Percentiles rank a stretch among this genome's conserved stretches.
Evolutionary conservation across 2,329 filamentous ascomycete genomes (phyloP).

Genomic region (Stenocarpella maydis): DNA sequence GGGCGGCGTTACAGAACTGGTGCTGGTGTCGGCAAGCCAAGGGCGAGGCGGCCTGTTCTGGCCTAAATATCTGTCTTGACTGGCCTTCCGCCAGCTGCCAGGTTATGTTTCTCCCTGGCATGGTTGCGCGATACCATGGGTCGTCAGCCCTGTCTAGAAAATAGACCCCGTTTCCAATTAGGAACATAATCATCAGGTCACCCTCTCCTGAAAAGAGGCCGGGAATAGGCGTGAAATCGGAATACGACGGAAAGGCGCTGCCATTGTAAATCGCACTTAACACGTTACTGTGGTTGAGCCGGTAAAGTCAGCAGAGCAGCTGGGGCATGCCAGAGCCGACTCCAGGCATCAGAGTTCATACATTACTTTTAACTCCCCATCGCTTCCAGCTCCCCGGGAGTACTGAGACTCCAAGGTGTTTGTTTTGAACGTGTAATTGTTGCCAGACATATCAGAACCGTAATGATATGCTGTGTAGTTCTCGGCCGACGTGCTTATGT

Average conservation of each 20-base stretch:
- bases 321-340: not conserved
- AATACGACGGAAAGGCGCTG: accelerated
- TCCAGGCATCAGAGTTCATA: not conserved
- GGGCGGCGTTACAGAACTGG: conserved; percentile 4
- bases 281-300: not conserved
- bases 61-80: not conserved
- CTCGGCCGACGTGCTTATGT: not conserved
- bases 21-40: not conserved
- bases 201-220: not conserved
- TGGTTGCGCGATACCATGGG: not conserved
- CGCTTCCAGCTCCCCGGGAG: not conserved
- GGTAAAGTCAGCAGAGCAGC: not conserved
- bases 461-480: conserved; percentile 32
- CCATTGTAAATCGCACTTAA: not conserved
- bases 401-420: not conserved
- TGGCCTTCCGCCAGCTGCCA: not conserved
- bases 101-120: too few relatives aligned
- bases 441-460: not conserved
- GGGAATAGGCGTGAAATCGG: not conserved
- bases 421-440: not conserved
- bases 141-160: not conserved
- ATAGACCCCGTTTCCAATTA: not conserved
- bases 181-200: not conserved
- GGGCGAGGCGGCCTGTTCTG: not conserved
- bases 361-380: not conserved